Conservation (phyloP, 495 filamentous ascomycete species). For the Stereocaulon alpinum region DNA sequence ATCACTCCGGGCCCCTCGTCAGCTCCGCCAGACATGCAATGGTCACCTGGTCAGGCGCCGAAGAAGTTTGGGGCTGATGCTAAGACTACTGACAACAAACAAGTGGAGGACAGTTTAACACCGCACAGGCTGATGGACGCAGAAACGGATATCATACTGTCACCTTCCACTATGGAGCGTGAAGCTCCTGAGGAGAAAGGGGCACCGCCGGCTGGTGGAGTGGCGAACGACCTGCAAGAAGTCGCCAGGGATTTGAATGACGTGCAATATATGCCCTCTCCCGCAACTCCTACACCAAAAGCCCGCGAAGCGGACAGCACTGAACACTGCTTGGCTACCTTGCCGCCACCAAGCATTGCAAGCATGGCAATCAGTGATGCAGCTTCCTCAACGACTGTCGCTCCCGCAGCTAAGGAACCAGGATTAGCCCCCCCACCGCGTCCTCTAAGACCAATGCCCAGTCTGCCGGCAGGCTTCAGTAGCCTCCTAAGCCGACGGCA, state of each 20-base stretch:
- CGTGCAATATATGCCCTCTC: background rate
- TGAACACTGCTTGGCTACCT: background rate
- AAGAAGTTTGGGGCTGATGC: background rate
- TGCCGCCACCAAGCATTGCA: background rate
- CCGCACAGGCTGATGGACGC: background rate
- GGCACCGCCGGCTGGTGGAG: constrained; percentile 7
- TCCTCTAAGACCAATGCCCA: constrained; percentile 5
- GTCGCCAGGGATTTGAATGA: constrained; percentile 12
- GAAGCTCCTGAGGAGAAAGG: constrained; percentile 8
- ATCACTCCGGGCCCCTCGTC: constrained; percentile 47
- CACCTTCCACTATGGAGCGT: constrained; percentile 8
- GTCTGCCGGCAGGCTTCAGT: constrained; percentile 22
- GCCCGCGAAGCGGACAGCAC: background rate
- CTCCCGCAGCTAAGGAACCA: background rate
- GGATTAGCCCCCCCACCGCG: constrained; percentile 2
- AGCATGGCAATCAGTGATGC: background rate
- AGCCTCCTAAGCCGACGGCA: constrained; percentile 19
- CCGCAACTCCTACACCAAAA: background rate
- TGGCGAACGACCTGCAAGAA: constrained; percentile 13
- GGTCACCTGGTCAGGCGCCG: constrained; percentile 9
- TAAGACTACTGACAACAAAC: too few relatives aligned
- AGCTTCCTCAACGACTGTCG: background rate
- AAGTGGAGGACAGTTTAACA: background rate
- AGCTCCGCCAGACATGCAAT: constrained; percentile 32
- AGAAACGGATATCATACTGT: constrained; percentile 4